phyloP scores from a whole-genome alignment of 1,139 yeast genomes.

The Suhomyces panamericanus region DNA sequence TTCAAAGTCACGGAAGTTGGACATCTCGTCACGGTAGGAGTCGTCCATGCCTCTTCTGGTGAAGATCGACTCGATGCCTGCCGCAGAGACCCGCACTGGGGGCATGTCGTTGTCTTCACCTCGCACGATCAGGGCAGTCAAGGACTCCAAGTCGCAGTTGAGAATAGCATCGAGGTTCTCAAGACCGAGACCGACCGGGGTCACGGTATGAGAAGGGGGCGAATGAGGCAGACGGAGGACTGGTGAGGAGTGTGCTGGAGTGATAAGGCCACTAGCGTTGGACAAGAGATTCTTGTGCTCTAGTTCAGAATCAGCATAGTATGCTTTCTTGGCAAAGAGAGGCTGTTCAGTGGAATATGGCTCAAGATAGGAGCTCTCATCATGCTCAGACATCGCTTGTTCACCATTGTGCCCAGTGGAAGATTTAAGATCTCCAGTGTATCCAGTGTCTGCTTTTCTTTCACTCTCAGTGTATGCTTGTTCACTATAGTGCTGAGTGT shows the following conservation, averaged over 20 bases:
- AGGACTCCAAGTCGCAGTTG: not conserved
- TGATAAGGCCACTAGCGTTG: not conserved
- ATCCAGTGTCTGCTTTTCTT: too few relatives aligned
- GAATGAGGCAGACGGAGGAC: not conserved
- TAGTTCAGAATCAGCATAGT: too few relatives aligned
- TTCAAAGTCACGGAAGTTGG: conserved; percentile 6
- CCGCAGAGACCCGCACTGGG: not conserved
- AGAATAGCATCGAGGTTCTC: not conserved
- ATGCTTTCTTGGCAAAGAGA: too few relatives aligned
- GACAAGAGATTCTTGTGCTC: too few relatives aligned
- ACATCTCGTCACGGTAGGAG: conserved; percentile 15
- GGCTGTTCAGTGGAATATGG: too few relatives aligned
- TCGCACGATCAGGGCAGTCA: not conserved
- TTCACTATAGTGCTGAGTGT: too few relatives aligned
- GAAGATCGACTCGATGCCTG: not conserved
- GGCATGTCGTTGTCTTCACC: not conserved
- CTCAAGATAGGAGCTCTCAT: too few relatives aligned
- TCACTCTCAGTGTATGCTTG: too few relatives aligned
- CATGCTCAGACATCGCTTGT: too few relatives aligned
- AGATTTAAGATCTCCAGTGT: too few relatives aligned
- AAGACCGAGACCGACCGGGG: not conserved
- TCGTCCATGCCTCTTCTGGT: conserved; percentile 12
- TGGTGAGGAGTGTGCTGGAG: not conserved
- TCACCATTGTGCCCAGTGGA: too few relatives aligned
- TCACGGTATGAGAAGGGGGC: not conserved